Evolutionary conservation across 495 filamentous ascomycete species (phyloP), one percentile per base, ranked within the genome.

Genomic region (Talaromyces borbonicus): DNA sequence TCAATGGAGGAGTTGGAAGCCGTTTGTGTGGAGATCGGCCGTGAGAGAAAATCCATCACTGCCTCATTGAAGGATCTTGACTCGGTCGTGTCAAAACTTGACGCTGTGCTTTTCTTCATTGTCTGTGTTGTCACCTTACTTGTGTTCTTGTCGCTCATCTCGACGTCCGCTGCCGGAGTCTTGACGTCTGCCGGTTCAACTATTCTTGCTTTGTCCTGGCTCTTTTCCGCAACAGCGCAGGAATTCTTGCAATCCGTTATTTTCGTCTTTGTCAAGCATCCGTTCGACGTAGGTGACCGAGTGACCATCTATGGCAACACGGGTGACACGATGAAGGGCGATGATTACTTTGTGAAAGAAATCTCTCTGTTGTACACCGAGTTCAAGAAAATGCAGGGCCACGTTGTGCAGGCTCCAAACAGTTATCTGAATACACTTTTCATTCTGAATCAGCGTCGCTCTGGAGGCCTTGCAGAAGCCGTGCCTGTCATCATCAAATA

Each of bases 241-340:
- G 92, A 96, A 54, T 95, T 96, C 51, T 73, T 96, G 1, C 78
- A 93, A 56, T 93, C 87, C 2, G 74, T 90, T 52, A 83, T 95
- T 51, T 97, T 97, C 55, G 90, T 97, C 49, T 95, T 97, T 54
- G 85, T 97, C 57, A 97, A 97, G 69, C 90, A 97, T 60, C 90
- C 90, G 4, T 97, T 96, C 53, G 92, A 97, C 60, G 92, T 96
- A 11, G 90, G 90, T 50, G 90, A 97, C 62, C 80, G 90, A 44
- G 87, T 97, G 2, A 85, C 85, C 15, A 75, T 97, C 24, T 95
- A 95, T 54, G 88, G 88, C 35, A 95, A 93, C 57, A 81, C 90
- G 0, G 92, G 90, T 48, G 72, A 80, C 20, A 55, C 72, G 12
- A 74, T 87, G 59, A 71, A 74, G 14, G 88, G 89, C 19, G 90